phyloP scores from a whole-genome alignment of 2,329 filamentous ascomycete genomes.

The Ophiobolus disseminans region DNA sequence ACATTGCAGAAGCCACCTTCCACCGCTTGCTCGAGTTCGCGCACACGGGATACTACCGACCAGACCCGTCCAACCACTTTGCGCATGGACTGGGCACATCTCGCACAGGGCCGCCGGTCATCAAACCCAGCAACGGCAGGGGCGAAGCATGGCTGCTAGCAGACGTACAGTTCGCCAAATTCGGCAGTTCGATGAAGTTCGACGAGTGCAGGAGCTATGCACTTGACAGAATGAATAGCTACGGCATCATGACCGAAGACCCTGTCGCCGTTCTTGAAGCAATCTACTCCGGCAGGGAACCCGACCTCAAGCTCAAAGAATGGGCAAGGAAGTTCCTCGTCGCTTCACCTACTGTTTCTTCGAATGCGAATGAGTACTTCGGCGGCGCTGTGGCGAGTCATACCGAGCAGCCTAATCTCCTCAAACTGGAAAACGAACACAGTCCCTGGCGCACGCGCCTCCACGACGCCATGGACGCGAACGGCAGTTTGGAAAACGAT shows the following conservation, averaged over 20 bases:
- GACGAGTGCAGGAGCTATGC: conserved; percentile 46
- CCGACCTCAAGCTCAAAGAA: conserved; percentile 26
- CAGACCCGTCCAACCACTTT: conserved; percentile 19
- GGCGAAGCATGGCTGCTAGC: conserved; percentile 21
- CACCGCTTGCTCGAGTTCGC: conserved; percentile 44
- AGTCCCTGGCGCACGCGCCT: conserved; percentile 20
- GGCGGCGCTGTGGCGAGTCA: background rate
- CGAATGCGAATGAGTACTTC: background rate
- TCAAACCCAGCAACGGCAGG: conserved; percentile 16
- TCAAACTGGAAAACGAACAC: conserved; percentile 31
- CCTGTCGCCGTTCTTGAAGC: conserved; percentile 45
- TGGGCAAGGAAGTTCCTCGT: conserved; percentile 34
- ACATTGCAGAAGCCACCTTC: conserved; percentile 36
- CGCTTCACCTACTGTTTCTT: conserved; percentile 3
- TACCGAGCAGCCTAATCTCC: conserved; percentile 25
- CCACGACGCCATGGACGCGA: conserved; percentile 19
- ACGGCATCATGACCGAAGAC: conserved; percentile 43
- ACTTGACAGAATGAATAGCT: conserved; percentile 41
- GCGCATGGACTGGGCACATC: conserved; percentile 10
- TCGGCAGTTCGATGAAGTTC: conserved; percentile 45
- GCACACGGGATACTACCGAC: conserved; percentile 31
- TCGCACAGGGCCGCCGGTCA: conserved; percentile 31
- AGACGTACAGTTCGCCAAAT: conserved; percentile 40
- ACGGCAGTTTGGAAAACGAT: conserved; percentile 29
- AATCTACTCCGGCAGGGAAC: conserved; percentile 41